These are phyloP conservation scores for Rehmannia glutinosa DNA, from an alignment of 257 asterid genomes.

Conservation along the genomic window DNA sequence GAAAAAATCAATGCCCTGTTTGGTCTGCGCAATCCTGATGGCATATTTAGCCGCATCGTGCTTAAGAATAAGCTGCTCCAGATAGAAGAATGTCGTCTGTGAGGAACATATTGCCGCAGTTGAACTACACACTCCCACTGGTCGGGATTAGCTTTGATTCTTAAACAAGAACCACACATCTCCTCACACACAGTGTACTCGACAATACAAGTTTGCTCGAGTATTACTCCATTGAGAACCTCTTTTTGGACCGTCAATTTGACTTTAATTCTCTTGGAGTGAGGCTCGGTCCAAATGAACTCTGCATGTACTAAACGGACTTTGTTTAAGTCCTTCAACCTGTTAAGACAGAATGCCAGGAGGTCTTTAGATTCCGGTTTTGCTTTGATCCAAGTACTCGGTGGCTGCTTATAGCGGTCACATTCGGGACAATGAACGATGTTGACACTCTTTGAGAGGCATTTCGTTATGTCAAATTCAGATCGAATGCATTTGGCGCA, in stretches of 20 bases:
- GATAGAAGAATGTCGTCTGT: constrained; percentile 34
- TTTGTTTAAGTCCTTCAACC: constrained; percentile 25
- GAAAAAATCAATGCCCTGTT: constrained; percentile 37
- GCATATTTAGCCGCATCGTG: too few species aligned
- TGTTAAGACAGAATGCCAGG: constrained; percentile 24
- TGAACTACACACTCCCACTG: constrained; percentile 40
- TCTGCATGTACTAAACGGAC: constrained; percentile 26
- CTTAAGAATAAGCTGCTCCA: constrained; percentile 34
- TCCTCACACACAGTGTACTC: constrained; percentile 34
- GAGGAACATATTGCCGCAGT: too few species aligned
- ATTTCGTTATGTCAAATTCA: constrained; percentile 26
- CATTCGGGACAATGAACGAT: constrained; percentile 30
- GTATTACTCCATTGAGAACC: constrained; percentile 28
- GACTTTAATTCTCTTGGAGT: constrained; percentile 29
- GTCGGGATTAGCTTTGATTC: constrained; percentile 37
- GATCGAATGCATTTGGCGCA: constrained; percentile 26
- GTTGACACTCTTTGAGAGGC: constrained; percentile 16
- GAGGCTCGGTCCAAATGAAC: constrained; percentile 32
- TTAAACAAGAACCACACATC: constrained; percentile 40
- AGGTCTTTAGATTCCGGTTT: constrained; percentile 31
- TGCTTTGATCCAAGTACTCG: constrained; percentile 29
- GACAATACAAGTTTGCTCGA: constrained; percentile 25
- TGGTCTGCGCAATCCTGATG: constrained; percentile 29
- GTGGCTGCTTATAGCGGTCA: constrained; percentile 32
- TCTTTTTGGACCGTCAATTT: constrained; percentile 25